These are phyloP conservation scores for Dendrobium officinale DNA, from an alignment of 106 monocot species.

Conservation along the genomic window DNA sequence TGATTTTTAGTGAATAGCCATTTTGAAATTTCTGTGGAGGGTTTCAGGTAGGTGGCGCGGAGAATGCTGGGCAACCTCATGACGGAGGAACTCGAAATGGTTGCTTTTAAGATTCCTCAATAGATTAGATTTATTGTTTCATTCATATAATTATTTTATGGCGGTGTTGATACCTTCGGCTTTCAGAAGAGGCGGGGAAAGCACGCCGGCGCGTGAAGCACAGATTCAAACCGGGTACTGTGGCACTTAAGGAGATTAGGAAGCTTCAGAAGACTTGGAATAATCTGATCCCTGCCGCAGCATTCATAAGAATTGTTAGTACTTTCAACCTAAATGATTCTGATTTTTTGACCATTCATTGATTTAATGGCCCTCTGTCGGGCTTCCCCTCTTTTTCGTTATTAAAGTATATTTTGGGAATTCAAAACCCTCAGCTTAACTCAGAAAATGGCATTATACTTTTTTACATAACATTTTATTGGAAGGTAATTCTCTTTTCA, in stretches of 20 bases:
- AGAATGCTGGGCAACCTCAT: background rate
- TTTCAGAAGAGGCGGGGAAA: background rate
- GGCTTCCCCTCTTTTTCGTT: background rate
- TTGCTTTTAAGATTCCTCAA: background rate
- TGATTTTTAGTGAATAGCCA: background rate
- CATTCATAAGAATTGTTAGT: constrained; percentile 9
- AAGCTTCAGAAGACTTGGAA: constrained; percentile 9
- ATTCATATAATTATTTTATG: background rate
- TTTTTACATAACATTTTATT: background rate
- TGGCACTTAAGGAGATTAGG: constrained; percentile 5
- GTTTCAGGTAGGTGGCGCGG: background rate
- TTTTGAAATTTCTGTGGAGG: background rate
- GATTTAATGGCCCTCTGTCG: background rate
- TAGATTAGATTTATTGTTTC: background rate
- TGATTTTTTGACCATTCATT: background rate
- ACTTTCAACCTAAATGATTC: background rate
- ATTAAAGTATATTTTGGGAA: background rate
- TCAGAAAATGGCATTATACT: too few species aligned
- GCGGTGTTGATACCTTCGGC: background rate
- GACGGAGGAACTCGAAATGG: background rate
- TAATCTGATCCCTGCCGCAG: background rate
- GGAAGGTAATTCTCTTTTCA: background rate
- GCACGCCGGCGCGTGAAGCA: background rate
- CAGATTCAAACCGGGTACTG: constrained; percentile 5
- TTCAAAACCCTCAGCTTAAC: background rate